Percentiles rank a stretch among this genome's conserved stretches.
These are phyloP conservation scores for Cylindrodendrum hubeiense DNA, from an alignment of 2,329 filamentous ascomycete genomes.

Conservation along the genomic window DNA sequence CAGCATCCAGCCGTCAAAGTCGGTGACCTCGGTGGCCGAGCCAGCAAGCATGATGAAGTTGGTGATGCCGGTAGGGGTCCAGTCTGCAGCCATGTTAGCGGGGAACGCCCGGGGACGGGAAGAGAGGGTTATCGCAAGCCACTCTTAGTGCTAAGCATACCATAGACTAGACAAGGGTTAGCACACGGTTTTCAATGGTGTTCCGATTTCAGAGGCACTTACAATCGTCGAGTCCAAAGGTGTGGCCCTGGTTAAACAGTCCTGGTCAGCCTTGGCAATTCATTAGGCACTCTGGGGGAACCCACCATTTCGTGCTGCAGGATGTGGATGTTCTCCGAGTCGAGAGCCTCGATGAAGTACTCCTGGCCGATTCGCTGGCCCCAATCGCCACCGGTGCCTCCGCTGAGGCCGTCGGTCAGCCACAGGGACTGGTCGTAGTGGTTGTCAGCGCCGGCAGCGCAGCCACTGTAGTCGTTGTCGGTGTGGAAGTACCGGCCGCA, in stretches of 20 bases:
- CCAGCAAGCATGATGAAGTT: slow-evolving; percentile 62
- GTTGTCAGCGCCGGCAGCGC: slow-evolving; percentile 47
- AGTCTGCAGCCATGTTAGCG: slow-evolving; percentile 45
- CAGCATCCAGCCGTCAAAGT: slow-evolving; percentile 64
- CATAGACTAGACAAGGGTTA: slow-evolving; percentile 32
- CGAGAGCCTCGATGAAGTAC: slow-evolving; percentile 55
- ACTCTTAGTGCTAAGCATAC: slow-evolving; percentile 11
- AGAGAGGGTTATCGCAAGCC: neutral
- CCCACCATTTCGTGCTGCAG: slow-evolving; percentile 61
- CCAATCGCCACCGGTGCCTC: slow-evolving; percentile 61
- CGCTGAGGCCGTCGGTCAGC: slow-evolving; percentile 59
- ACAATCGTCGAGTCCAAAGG: slow-evolving; percentile 57
- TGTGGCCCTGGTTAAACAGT: too few relatives aligned
- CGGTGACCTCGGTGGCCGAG: slow-evolving; percentile 55
- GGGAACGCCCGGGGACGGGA: neutral
- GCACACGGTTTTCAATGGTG: neutral
- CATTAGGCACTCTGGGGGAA: too few relatives aligned
- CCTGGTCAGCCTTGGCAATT: too few relatives aligned
- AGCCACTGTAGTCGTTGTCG: slow-evolving; percentile 55
- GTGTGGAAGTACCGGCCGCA: slow-evolving; percentile 61
- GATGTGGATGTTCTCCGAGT: slow-evolving; percentile 56
- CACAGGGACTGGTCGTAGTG: slow-evolving; percentile 62
- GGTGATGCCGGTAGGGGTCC: slow-evolving; percentile 55
- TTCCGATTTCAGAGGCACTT: slow-evolving; percentile 8
- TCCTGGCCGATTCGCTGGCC: slow-evolving; percentile 59